Base-by-base conservation (phyloP, 306 rosid species). In the Lathyrus tuberosus region DNA sequence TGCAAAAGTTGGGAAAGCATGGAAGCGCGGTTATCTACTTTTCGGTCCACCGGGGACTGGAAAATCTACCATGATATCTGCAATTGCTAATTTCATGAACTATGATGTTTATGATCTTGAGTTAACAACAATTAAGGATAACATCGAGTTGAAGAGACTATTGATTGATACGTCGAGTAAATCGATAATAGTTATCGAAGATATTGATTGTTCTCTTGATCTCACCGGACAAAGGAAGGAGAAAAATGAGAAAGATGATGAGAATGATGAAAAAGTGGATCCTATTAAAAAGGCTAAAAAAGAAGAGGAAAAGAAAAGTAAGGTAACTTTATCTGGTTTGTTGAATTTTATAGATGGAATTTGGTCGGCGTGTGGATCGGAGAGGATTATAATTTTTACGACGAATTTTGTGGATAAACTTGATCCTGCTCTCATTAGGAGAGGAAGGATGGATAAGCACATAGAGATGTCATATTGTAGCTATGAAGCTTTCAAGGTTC, bases 361-460 rank as follows among this genome's bases (percentile, higher is more conserved):
- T n/a, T 46, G 52, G 52, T 46, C 52, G 20, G 52, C 52, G 8
- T 46, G 52, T 46, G 52, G 52, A n/a, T 2, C 1, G 3, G 52
- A 46, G 52, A 46, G 52, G 10, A 46, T 46, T 4, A 46, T 46
- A 5, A 46, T 46, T 5, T 46, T 46, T 16, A 46, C 52, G 7
- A 46, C 52, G 7, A 46, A 46, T 4, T 46, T 46, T 46, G 52
- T 46, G 52, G 52, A 46, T 8, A 46, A 46, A 46, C 52, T 46
- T 46, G 96, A 87, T 44, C 90, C 86, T 41, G 90, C 92, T 13
- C 65, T 89, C 0, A 83, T 87, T 4, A 62, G 92, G 49, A 81
- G 85, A 26, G 88, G 89, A 6, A 76, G 88, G 31, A 89, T 87
- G 96, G 93, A 89, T 46, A 87, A 80, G 70, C 88, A 84, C 57